These are phyloP conservation scores for Alloteropsis angusta DNA, from an alignment of 202 grass and related monocot genomes.

Conservation along the genomic window DNA sequence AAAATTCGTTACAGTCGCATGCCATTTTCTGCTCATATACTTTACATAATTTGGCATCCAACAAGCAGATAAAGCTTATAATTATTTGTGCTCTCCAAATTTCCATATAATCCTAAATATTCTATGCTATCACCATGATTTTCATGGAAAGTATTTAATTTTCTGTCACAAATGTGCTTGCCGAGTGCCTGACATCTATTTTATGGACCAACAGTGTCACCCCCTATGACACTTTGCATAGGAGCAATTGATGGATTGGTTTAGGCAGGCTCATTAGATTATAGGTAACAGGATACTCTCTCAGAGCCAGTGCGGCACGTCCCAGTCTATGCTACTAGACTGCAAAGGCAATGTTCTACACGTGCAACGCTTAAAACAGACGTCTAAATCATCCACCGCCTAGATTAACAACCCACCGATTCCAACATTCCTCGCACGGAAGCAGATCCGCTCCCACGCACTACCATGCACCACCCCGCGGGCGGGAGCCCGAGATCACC, in stretches of 20 bases:
- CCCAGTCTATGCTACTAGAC: not conserved
- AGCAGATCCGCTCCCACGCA: constrained; percentile 21
- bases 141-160: not conserved
- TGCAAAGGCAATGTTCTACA: not conserved
- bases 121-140: not conserved
- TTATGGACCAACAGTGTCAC: not conserved
- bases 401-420: constrained; percentile 27
- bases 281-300: not conserved
- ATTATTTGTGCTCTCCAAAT: not conserved
- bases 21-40: not conserved
- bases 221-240: not conserved
- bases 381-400: not conserved
- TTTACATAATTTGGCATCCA: constrained; percentile 21
- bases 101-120: not conserved
- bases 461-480: not conserved
- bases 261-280: not conserved
- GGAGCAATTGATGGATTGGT: not conserved
- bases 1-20: not conserved
- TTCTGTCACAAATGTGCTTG: not conserved
- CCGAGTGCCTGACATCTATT: not conserved
- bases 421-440: not conserved
- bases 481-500: constrained; percentile 35
- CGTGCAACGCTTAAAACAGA: not conserved
- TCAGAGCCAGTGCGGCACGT: not conserved
- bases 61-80: not conserved